Evolutionary conservation across 179 eudicot species (phyloP), one percentile per base, ranked within the genome.

Genomic region (Silene noctiflora): DNA sequence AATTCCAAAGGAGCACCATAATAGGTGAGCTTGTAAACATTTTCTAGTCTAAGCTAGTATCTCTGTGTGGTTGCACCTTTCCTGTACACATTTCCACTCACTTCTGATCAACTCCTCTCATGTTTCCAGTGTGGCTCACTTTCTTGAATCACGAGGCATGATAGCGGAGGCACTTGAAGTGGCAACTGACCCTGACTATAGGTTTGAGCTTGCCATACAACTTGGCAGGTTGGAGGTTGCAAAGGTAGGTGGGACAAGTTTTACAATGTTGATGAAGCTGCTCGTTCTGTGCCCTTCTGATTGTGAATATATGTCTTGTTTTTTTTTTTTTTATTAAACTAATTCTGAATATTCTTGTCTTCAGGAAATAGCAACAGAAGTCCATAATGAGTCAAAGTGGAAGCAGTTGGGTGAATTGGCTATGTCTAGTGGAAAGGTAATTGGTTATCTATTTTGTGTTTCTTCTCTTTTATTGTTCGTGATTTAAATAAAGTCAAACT

Each of bases 401-500:
- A 95, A 91, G 84, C 99, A 95, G 82, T 86, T 95, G 88, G 98
- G 98, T 80, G 98, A 91, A 86, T 81, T 95, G 80, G 98, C 98
- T 62, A 89, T 95, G 97, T 95, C 99, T 61, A 78, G 89, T 70
- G 99, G 99, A 84, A 88, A 87, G 98, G 98, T 95, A 80, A 46
- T 56, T 73, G 20, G 51, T 74, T 60, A 69, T 75, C 29, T 31
- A 39, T 7, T 42, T 7, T 56, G 63, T 42, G 0, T 39, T 1
- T 21, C 1, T 25, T 48, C 4, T 48, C 72, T 68, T 42, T n/a
- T 68, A 19, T 20, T 39, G 29, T 68, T 6, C 74, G 29, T 65
- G n/a, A 44, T 76, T 3, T 4, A 64, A 25, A 12, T 13, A 25
- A 39, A 39, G 10, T 39, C 11, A 39, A 39, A 7, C 42, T 64